These are phyloP conservation scores for Musa beccarii DNA, from an alignment of 176 grass and related monocot species.

Conservation along the genomic window DNA sequence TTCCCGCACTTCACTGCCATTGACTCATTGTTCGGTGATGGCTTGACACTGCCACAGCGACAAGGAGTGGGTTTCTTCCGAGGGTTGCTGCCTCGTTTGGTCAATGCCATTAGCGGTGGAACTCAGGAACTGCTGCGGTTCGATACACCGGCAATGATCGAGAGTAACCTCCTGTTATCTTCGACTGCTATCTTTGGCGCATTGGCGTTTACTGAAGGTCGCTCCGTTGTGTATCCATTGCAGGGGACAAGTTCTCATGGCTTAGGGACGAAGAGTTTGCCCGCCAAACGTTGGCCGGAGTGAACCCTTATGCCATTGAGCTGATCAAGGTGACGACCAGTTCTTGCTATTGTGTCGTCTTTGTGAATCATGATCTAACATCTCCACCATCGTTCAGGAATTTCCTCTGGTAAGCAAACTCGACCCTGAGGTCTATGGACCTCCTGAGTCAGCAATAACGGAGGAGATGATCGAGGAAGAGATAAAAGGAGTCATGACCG, in stretches of 20 bases:
- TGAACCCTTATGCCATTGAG: conserved; percentile 48
- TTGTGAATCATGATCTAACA: background rate
- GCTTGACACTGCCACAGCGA: conserved; percentile 29
- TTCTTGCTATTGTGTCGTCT: too few species aligned
- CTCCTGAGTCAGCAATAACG: conserved; percentile 33
- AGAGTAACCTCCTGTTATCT: conserved; percentile 27
- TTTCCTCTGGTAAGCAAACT: conserved; percentile 47
- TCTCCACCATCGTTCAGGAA: conserved; percentile 19
- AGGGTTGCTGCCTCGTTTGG: conserved; percentile 31
- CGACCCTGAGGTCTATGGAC: conserved; percentile 33
- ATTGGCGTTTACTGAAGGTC: too few species aligned
- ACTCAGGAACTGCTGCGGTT: conserved; percentile 36
- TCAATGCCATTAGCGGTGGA: conserved; percentile 26
- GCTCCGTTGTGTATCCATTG: background rate
- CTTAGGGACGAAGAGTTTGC: conserved; percentile 67
- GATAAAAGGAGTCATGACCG: conserved; percentile 39
- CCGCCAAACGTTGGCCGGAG: conserved; percentile 47
- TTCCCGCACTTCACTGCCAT: conserved; percentile 61
- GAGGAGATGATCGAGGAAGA: conserved; percentile 29
- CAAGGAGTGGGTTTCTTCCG: conserved; percentile 28
- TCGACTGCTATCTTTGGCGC: too few species aligned
- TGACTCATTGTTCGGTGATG: conserved; percentile 49
- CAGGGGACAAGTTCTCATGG: conserved; percentile 68
- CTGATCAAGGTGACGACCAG: conserved; percentile 29
- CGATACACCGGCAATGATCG: conserved; percentile 31